Evolutionary conservation across 1,284 basidiomycete species (phyloP), one percentile per base, ranked within the genome.

Genomic region (Gomphus bonarii): DNA sequence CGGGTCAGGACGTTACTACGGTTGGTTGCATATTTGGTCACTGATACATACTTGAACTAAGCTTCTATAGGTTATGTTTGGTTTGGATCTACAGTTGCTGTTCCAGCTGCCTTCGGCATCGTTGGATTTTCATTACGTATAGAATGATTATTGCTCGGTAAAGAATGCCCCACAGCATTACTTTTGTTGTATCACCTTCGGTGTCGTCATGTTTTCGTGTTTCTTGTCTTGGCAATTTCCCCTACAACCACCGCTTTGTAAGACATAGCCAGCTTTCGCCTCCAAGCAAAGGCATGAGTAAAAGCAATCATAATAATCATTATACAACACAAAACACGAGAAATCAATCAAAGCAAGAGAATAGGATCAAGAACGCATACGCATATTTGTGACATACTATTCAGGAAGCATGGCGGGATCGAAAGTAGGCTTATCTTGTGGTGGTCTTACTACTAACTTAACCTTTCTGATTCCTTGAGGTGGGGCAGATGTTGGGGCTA

Each of bases 51-150:
- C 52, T 38, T 16, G 42, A 22, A 33, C 30, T 54, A n/a, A 40
- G 25, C 11, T 31, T 52, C 25, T 40, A 55, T 11, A 74, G 68
- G 78, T 1, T 86, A 81, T 61, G 71, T 75, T 12, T 95, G 93
- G 93, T 97, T 95, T 68, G 72, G 78, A 22, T 82, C 85, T n/a
- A 95, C 95, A 62, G 81, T 95, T 18, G 88, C 81, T 0, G 77
- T 75, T 47, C 77, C 95, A 0, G 81, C 82, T 1, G 80, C 81
- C 0, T 91, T 95, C 68, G 92, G 90, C 2, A 59, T 88, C 40
- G 69, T 93, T 38, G 90, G 90, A 3, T 90, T 88, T 93, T 86
- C 69, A 80, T 85, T 28, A 91, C 92, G 0, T 90, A 90, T 67
- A 82, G 78, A 58, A 78, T 91, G 64, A 85, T 91, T 83, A 74